A percentile compares a stretch with the other conserved stretches of the same genome.
Evolutionary conservation across 345 rosid genomes (phyloP).

Genomic region (Eucalyptus microcorys): DNA sequence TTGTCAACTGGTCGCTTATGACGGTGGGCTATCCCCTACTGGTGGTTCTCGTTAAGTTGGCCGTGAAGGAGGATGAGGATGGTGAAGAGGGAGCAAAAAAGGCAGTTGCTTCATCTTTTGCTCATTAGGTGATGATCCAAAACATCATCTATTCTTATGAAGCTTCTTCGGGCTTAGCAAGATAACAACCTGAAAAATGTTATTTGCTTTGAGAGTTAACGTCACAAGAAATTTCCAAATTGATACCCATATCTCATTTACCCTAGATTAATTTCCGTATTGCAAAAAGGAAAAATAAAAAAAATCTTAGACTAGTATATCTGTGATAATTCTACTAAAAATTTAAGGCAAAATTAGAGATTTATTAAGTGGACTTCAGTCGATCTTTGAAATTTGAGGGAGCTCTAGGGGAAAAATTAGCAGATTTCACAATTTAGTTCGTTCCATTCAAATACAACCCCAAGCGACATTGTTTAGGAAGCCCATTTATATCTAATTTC

Average conservation of each 20-base stretch:
- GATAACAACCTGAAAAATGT: neutral
- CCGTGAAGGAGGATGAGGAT: slow-evolving; percentile 40
- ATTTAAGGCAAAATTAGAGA: neutral
- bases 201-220: neutral
- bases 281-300: rapidly evolving
- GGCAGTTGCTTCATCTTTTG: neutral
- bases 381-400: neutral
- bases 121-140: neutral
- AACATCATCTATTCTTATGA: neutral
- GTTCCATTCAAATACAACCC: too few relatives aligned
- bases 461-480: neutral
- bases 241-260: neutral
- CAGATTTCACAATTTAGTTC: rapidly evolving
- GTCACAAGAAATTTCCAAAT: neutral
- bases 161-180: neutral
- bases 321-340: neutral
- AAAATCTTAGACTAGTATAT: neutral
- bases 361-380: neutral
- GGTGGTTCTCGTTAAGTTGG: slow-evolving; percentile 42
- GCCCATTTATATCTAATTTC: neutral
- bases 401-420: neutral
- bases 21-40: slow-evolving; percentile 65
- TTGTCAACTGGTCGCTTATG: slow-evolving; percentile 76
- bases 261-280: neutral
- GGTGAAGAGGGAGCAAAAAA: neutral